phyloP scores from a whole-genome alignment of 139 green algal species.

The Coccomyxa sp. region DNA sequence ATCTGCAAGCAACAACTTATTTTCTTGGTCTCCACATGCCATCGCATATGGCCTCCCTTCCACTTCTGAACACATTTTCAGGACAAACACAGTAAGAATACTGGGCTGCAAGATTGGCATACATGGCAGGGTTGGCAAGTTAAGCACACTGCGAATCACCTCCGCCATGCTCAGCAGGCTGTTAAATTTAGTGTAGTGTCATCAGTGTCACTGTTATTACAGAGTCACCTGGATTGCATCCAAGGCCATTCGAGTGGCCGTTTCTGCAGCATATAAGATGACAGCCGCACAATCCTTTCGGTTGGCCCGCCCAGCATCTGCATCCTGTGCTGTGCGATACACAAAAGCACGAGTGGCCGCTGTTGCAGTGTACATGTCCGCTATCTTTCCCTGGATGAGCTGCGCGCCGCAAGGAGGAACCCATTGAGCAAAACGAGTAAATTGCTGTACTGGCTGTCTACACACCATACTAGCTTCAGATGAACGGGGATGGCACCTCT shows the following conservation, averaged over 20 bases:
- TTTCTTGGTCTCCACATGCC: not conserved
- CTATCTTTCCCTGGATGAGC: slow-evolving; percentile 85
- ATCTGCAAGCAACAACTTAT: slow-evolving; percentile 43
- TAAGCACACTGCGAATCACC: no score
- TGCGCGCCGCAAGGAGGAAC: slow-evolving; percentile 18
- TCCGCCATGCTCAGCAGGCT: no score
- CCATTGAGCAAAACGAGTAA: not conserved
- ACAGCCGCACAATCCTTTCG: slow-evolving; percentile 81
- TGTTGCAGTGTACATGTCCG: slow-evolving; percentile 86
- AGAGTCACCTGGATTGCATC: slow-evolving; percentile 77
- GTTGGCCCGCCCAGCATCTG: slow-evolving; percentile 41
- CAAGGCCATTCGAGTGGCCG: slow-evolving; percentile 73
- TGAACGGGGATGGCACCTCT: no score
- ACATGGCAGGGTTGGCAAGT: no score
- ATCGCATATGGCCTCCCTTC: not conserved
- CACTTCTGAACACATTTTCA: not conserved
- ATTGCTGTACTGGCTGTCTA: not conserved
- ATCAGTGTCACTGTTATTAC: no score
- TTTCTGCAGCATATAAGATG: slow-evolving; percentile 84
- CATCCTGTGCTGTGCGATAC: slow-evolving; percentile 39
- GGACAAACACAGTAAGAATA: no score
- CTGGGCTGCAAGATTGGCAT: no score
- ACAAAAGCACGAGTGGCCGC: slow-evolving; percentile 57
- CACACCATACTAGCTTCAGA: not conserved
- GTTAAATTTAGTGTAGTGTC: no score